Base-by-base conservation (phyloP, 805 yeast genomes). In the Barnettozyma vustinii region DNA sequence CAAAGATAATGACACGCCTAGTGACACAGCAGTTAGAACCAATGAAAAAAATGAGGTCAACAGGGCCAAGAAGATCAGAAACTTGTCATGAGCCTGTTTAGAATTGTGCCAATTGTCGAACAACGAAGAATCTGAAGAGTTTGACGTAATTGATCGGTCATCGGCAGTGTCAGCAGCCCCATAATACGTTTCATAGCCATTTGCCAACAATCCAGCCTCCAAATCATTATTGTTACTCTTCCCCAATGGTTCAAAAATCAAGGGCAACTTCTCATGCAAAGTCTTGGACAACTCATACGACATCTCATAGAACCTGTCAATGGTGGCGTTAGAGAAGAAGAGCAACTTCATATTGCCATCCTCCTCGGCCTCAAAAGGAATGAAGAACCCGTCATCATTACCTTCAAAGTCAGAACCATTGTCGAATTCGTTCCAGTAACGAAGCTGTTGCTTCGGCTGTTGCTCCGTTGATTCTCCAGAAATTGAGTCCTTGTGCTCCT, bases 381-480 rank as follows among this genome's bases (percentile, higher is more conserved):
- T 69, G 45, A 68, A 65, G 5, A 69, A 71, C 7, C 57, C 67
- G 32, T 59, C 68, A 32, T 62, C 69, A 30, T 69, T 72, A 25
- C 62, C 67, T 49, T 69, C 79, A 40, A 66, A 77, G 50, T 80
- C 86, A 1, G 83, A 79, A 0, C 76, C 77, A 56, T 81, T 72
- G 56, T 81, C 87, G 59, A 81, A 81, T 64, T 81, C 87, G 57
- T 81, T 81, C 87, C 87, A 81, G 60, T 81, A 81, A 42, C 83
- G 61, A 37, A 58, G 57, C 56, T 45, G 63, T 46, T 47, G 50
- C 4, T 45, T 61, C 45, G 42, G 50, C 21, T 39, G 42, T 27
- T 36, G 46, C 3, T 12, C 16, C 4, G 56, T 40, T 1, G 54
- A 52, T 45, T 59, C 60, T 21, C 48, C 49, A 16, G 55, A 47